Evolutionary conservation across 179 eudicot species (phyloP).

Genomic region (Gypsophila paniculata): DNA sequence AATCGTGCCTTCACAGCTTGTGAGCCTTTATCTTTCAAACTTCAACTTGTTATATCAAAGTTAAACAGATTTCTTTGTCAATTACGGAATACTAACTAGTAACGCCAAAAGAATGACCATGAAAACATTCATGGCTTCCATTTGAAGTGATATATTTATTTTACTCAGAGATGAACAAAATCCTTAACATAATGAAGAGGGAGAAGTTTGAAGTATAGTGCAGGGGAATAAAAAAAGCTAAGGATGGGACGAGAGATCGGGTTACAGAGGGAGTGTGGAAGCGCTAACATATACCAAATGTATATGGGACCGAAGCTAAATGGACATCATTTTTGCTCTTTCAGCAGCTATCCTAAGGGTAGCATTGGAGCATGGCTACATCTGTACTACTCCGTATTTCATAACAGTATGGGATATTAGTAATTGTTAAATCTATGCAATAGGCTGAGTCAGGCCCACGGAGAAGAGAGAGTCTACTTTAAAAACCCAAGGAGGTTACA

Average conservation of each 20-base stretch:
- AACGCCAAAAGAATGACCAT: not conserved
- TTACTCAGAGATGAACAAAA: not conserved
- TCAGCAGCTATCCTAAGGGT: constrained; percentile 7
- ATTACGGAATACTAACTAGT: not conserved
- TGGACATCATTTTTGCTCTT: not conserved
- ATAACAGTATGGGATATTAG: not conserved
- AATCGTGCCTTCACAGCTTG: not conserved
- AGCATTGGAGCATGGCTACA: not conserved
- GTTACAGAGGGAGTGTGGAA: not conserved
- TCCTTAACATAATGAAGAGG: not conserved
- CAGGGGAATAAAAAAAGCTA: not conserved
- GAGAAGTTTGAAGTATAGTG: not conserved
- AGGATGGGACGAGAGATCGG: constrained; percentile 2
- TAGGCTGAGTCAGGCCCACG: too few species aligned
- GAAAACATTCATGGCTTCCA: not conserved
- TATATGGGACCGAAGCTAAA: constrained; percentile 4
- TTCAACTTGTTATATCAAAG: constrained; percentile 1
- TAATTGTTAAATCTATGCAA: too few species aligned
- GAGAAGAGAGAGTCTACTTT: too few species aligned
- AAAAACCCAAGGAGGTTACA: not conserved
- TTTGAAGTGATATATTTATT: not conserved
- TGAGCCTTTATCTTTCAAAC: not conserved
- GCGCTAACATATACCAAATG: not conserved
- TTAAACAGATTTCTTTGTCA: not conserved
- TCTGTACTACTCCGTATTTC: not conserved